phyloP scores from a whole-genome alignment of 2,329 filamentous ascomycete species.

The Thelonectria discophora region DNA sequence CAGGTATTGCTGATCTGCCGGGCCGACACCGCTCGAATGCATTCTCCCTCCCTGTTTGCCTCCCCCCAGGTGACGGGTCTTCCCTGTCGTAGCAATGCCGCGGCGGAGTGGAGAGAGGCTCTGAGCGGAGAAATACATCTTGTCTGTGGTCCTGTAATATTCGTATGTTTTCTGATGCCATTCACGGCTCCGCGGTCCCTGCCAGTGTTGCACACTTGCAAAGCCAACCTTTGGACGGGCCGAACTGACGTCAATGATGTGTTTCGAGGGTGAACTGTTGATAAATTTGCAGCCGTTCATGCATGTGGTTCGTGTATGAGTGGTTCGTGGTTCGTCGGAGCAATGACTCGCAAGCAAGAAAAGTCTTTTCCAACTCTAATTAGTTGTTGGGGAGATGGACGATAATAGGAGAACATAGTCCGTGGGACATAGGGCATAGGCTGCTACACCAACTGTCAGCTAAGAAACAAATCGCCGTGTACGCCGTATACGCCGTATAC shows the following conservation, averaged over 20 bases:
- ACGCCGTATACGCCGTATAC: no score
- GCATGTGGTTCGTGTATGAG: no score
- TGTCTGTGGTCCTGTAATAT: no score
- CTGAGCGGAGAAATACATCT: conserved; percentile 18
- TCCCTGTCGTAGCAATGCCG: background rate
- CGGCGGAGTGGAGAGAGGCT: conserved; percentile 10
- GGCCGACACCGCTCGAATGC: background rate
- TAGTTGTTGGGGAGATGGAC: background rate
- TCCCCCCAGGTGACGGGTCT: background rate
- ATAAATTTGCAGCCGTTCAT: background rate
- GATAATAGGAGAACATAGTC: no score
- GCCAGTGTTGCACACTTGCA: background rate
- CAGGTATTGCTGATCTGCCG: background rate
- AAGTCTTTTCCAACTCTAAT: background rate
- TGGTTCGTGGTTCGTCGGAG: background rate
- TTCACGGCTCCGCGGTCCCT: no score
- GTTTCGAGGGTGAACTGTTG: background rate
- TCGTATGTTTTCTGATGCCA: no score
- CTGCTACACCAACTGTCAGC: no score
- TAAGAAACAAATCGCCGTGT: no score
- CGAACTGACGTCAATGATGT: conserved; percentile 16
- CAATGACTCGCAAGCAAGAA: background rate
- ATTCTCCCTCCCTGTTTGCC: background rate
- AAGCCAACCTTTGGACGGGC: background rate
- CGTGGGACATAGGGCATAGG: no score